Conservation (phyloP, 2,329 filamentous ascomycete genomes). For the Talaromyces amestolkiae region DNA sequence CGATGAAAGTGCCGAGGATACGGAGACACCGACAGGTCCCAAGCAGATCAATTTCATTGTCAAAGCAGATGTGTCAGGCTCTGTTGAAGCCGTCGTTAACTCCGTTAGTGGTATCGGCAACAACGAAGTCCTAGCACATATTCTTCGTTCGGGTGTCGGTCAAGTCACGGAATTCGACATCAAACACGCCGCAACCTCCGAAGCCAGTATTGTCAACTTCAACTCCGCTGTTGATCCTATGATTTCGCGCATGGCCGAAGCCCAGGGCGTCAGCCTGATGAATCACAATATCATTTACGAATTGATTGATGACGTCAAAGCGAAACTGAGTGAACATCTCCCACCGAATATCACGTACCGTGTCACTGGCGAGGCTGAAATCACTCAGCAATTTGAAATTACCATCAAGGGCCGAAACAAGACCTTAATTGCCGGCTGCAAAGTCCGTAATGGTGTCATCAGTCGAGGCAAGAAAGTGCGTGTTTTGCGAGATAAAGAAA, state of each 20-base stretch:
- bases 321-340: slow-evolving; percentile 66
- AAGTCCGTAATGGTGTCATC: slow-evolving; percentile 76
- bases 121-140: slow-evolving; percentile 72
- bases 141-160: slow-evolving; percentile 77
- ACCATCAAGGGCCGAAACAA: slow-evolving; percentile 69
- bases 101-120: slow-evolving; percentile 76
- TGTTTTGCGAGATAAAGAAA: slow-evolving; percentile 67
- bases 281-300: slow-evolving; percentile 70
- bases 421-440: slow-evolving; percentile 80
- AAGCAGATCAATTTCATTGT: slow-evolving; percentile 74
- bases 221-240: slow-evolving; percentile 68
- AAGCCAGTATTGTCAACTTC: slow-evolving; percentile 79
- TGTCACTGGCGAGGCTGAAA: slow-evolving; percentile 83
- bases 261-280: slow-evolving; percentile 70
- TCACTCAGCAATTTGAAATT: slow-evolving; percentile 80
- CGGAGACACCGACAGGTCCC: slow-evolving; percentile 47
- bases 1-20: slow-evolving; percentile 34
- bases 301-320: slow-evolving; percentile 50
- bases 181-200: slow-evolving; percentile 76
- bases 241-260: slow-evolving; percentile 68
- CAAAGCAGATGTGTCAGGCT: slow-evolving; percentile 91
- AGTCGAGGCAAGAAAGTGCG: slow-evolving; percentile 63
- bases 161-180: slow-evolving; percentile 81
- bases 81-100: slow-evolving; percentile 82
- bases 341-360: slow-evolving; percentile 63